Conservation (phyloP, 257 asterid species). For the Leptodermis oblonga region DNA sequence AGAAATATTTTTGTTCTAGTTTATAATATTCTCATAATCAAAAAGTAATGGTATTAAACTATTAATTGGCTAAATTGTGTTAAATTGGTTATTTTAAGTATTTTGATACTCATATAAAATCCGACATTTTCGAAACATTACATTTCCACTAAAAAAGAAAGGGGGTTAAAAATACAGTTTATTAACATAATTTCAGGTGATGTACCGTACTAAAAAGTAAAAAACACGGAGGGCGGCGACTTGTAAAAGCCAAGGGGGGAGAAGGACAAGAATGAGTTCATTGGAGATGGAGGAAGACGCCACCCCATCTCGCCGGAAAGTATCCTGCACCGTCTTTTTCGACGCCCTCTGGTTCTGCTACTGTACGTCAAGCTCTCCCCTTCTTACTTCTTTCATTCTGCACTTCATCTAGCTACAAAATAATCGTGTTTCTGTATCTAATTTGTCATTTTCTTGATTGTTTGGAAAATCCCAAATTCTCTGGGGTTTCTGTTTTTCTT, state of each 20-base stretch:
- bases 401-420: neutral
- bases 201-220: no score
- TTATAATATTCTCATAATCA: no score
- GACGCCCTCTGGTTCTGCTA: slow-evolving; percentile 93
- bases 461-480: neutral
- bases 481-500: neutral
- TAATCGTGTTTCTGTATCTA: neutral
- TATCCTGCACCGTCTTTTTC: slow-evolving; percentile 61
- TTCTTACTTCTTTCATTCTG: neutral
- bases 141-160: no score
- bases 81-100: no score
- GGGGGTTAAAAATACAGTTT: no score
- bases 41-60: no score
- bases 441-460: neutral
- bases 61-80: no score
- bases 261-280: slow-evolving; percentile 40
- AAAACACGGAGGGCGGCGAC: neutral
- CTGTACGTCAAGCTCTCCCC: slow-evolving; percentile 37
- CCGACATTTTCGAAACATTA: no score
- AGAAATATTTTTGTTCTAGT: no score
- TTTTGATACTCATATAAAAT: no score
- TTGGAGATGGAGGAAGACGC: slow-evolving; percentile 30
- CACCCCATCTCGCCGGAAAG: slow-evolving; percentile 26
- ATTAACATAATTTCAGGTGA: no score
- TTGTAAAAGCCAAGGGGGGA: neutral